phyloP scores from a whole-genome alignment of 2,329 filamentous ascomycete species.

The Periconia macrospinosa region DNA sequence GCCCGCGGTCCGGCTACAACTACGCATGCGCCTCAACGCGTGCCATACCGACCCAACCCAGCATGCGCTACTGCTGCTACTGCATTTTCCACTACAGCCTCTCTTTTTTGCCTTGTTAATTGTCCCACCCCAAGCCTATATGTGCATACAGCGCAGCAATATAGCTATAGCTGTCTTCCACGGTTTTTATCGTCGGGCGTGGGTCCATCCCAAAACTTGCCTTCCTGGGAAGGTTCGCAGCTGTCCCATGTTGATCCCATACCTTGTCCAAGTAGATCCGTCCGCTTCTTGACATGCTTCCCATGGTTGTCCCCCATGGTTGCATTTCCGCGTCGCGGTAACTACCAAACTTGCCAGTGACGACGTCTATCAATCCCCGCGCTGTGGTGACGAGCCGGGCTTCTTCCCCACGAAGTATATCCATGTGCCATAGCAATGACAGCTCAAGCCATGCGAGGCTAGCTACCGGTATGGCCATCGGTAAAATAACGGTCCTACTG shows the following conservation, averaged over 20 bases:
- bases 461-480: neutral
- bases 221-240: constrained; percentile 23
- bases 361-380: neutral
- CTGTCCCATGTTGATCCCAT: neutral
- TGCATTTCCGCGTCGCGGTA: neutral
- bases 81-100: constrained; percentile 3
- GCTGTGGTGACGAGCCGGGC: neutral
- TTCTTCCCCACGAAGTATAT: neutral
- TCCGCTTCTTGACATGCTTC: neutral
- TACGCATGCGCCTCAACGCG: constrained; percentile 9
- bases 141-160: constrained; percentile 25
- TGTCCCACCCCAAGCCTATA: constrained; percentile 13
- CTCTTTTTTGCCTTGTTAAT: constrained; percentile 2
- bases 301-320: neutral
- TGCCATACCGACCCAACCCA: constrained; percentile 9
- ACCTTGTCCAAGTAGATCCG: neutral
- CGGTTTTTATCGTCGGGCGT: constrained; percentile 23
- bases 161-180: constrained; percentile 40
- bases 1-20: neutral
- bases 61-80: constrained; percentile 5
- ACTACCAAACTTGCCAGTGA: neutral
- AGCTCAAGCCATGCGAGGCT: neutral
- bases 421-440: neutral
- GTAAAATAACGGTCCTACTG: neutral
- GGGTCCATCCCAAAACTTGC: constrained; percentile 15